Percentiles rank a stretch among this genome's conserved stretches.
Evolutionary conservation across 2,329 filamentous ascomycete species (phyloP).

Genomic region (Polytolypa hystricis): DNA sequence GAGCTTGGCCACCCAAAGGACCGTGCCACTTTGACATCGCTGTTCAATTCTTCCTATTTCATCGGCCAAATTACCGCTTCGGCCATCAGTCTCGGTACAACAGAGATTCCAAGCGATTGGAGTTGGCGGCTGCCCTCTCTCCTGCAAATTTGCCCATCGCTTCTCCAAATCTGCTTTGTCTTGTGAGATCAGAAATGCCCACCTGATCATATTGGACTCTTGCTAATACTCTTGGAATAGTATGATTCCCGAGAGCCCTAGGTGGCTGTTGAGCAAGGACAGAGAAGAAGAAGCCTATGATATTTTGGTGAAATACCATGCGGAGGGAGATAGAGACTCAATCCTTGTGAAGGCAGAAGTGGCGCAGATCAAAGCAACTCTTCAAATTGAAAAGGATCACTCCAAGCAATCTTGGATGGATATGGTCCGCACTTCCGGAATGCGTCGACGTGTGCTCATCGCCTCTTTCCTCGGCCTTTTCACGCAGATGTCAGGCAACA

Average conservation of each 20-base stretch:
- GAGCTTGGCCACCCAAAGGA: conserved; percentile 52
- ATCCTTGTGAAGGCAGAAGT: conserved; percentile 47
- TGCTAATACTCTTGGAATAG: background rate
- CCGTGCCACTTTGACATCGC: conserved; percentile 46
- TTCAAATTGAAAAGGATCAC: conserved; percentile 42
- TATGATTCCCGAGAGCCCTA: conserved; percentile 13
- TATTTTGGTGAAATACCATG: conserved; percentile 30
- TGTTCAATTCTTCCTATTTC: conserved; percentile 52
- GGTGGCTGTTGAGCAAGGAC: conserved; percentile 17
- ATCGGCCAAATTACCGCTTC: conserved; percentile 40
- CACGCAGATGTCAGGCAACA: conserved; percentile 34
- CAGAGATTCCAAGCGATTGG: conserved; percentile 26
- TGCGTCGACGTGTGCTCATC: conserved; percentile 23
- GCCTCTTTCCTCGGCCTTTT: conserved; percentile 22
- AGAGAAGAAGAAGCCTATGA: conserved; percentile 16
- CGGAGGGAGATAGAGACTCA: conserved; percentile 39
- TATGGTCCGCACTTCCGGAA: conserved; percentile 20
- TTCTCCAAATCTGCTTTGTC: conserved; percentile 21
- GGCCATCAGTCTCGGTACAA: conserved; percentile 27
- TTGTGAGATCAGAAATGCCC: conserved; percentile 7
- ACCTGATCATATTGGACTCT: background rate
- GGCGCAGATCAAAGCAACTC: conserved; percentile 45
- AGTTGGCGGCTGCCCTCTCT: conserved; percentile 32
- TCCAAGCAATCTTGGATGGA: conserved; percentile 24
- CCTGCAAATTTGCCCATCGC: conserved; percentile 26